Percentiles rank a stretch among this genome's conserved stretches.
phyloP scores from a whole-genome alignment of 352 stramenopile species.

The Pythium insidiosum region DNA sequence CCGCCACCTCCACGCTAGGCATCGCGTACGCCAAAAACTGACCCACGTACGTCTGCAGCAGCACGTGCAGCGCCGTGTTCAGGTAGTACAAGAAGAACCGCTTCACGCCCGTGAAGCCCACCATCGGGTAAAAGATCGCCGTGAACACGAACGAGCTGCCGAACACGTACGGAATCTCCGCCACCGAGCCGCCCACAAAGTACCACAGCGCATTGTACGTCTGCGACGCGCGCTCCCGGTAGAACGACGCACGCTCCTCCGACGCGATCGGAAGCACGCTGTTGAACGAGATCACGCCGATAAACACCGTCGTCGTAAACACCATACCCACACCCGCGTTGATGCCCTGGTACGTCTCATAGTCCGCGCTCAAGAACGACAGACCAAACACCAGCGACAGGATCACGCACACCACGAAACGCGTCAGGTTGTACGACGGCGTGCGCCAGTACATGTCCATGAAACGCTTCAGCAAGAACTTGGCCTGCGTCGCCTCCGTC shows the following conservation, averaged over 20 bases:
- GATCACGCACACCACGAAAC: constrained; percentile 36
- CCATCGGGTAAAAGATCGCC: constrained; percentile 22
- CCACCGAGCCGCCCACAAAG: constrained; percentile 47
- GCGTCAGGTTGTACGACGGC: constrained; percentile 57
- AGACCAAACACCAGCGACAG: constrained; percentile 57
- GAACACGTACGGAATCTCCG: constrained; percentile 46
- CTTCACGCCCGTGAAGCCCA: constrained; percentile 19
- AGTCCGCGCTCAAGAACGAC: constrained; percentile 25
- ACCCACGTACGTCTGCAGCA: constrained; percentile 22
- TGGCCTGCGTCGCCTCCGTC: constrained; percentile 4
- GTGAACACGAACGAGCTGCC: constrained; percentile 17
- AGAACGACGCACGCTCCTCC: constrained; percentile 83
- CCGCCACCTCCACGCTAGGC: constrained; percentile 20
- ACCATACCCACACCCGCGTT: constrained; percentile 44
- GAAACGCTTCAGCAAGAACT: constrained; percentile 14
- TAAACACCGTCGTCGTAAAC: constrained; percentile 61
- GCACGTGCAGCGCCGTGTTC: constrained; percentile 14
- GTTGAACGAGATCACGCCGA: constrained; percentile 54
- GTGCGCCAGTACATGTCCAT: constrained; percentile 19
- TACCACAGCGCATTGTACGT: constrained; percentile 88
- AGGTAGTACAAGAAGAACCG: constrained; percentile 19
- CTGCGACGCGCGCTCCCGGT: constrained; percentile 86
- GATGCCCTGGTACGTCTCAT: constrained; percentile 16
- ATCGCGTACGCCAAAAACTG: constrained; percentile 16
- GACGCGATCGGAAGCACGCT: constrained; percentile 53